Evolutionary conservation across 345 rosid species (phyloP).

Genomic region (Rhizophora apiculata): DNA sequence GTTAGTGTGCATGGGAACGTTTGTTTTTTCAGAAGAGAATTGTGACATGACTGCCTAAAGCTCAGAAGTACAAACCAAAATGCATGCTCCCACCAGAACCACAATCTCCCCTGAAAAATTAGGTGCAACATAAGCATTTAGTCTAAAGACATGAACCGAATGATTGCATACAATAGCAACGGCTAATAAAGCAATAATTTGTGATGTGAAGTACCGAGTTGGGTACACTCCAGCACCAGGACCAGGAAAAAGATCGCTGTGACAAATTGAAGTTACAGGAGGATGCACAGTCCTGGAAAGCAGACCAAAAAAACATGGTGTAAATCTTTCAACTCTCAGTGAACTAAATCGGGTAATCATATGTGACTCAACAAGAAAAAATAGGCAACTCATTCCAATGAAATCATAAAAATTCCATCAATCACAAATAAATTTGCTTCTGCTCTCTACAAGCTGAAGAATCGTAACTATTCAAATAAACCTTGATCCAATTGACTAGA

Average conservation of each 20-base stretch:
- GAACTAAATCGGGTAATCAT: too few species aligned
- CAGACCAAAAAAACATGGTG: not conserved
- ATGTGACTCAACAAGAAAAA: too few species aligned
- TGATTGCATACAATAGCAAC: not conserved
- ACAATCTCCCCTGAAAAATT: conserved; percentile 53
- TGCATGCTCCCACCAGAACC: conserved; percentile 64
- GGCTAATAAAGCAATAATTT: not conserved
- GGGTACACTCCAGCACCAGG: conserved; percentile 82
- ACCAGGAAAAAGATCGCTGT: conserved; percentile 62
- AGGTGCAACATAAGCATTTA: conserved; percentile 3
- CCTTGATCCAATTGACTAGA: too few species aligned
- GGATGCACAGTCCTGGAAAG: conserved; percentile 50
- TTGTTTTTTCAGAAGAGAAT: not conserved
- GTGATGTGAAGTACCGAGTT: conserved; percentile 35
- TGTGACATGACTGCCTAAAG: conserved; percentile 4
- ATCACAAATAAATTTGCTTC: too few species aligned
- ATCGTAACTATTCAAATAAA: too few species aligned
- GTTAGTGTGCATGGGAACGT: not conserved
- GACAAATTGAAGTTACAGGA: conserved; percentile 41
- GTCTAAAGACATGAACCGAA: not conserved
- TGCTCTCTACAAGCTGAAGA: too few species aligned
- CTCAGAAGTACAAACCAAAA: conserved; percentile 47
- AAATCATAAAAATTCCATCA: too few species aligned
- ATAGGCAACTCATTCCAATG: too few species aligned
- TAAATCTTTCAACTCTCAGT: too few species aligned